Conservation (phyloP, 2,329 filamentous ascomycete species). For the Colletotrichum sp. region DNA sequence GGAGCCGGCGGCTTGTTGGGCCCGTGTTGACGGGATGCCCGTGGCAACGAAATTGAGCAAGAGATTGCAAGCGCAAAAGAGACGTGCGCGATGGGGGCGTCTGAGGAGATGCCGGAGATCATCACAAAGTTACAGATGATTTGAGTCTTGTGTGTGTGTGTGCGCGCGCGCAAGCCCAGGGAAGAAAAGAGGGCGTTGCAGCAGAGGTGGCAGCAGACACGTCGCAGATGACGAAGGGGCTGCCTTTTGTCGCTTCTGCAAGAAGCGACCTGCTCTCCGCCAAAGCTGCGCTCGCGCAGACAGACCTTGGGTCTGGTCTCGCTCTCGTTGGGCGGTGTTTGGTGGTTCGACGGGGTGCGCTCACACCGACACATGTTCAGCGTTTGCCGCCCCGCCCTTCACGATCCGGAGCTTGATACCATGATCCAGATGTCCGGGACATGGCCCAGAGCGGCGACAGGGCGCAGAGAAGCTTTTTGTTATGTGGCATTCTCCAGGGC, state of each 20-base stretch:
- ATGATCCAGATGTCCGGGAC: background rate
- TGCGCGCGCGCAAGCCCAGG: background rate
- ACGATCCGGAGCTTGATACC: background rate
- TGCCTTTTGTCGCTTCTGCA: background rate
- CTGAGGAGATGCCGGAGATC: background rate
- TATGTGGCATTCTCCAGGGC: background rate
- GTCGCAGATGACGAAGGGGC: background rate
- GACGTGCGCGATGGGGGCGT: background rate
- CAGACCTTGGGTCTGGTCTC: background rate
- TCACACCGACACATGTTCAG: background rate
- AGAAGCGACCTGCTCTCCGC: background rate
- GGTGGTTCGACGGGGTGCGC: background rate
- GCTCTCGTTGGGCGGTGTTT: background rate
- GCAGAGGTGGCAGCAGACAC: background rate
- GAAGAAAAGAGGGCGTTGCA: background rate
- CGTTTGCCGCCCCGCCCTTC: background rate
- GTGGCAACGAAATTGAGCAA: background rate
- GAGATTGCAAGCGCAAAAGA: background rate
- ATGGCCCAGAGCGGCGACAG: background rate
- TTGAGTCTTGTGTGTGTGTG: background rate
- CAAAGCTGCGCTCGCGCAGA: background rate
- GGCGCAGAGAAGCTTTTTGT: background rate
- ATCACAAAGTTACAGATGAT: background rate
- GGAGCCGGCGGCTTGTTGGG: background rate
- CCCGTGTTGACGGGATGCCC: background rate